These are phyloP conservation scores for Corinectria fuckeliana DNA, from an alignment of 2,329 filamentous ascomycete genomes.

Conservation along the genomic window DNA sequence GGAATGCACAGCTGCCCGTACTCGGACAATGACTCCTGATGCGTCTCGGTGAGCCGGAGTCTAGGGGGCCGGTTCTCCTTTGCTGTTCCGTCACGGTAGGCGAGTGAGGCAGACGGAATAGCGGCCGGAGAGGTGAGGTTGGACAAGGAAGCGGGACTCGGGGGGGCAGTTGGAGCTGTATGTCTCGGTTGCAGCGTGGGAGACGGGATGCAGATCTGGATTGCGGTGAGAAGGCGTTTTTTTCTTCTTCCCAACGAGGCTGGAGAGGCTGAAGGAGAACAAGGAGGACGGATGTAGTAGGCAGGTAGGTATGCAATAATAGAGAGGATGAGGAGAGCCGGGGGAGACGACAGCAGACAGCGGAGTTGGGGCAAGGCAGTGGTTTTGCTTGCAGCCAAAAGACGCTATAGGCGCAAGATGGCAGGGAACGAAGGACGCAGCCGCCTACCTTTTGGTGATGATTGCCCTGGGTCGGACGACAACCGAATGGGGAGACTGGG, in stretches of 20 bases:
- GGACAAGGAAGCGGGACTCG: constrained; percentile 30
- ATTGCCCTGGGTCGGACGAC: constrained; percentile 34
- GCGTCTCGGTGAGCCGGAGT: constrained; percentile 29
- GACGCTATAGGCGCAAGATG: constrained; percentile 33
- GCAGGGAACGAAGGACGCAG: constrained; percentile 29
- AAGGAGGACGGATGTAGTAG: constrained; percentile 19
- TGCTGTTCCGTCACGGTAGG: constrained; percentile 26
- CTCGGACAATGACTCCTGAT: constrained; percentile 37
- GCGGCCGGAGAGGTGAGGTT: constrained; percentile 32
- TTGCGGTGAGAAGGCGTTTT: constrained; percentile 33
- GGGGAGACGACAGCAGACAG: constrained; percentile 22
- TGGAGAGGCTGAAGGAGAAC: constrained; percentile 1
- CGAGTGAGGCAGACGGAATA: constrained; percentile 29
- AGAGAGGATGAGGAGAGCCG: constrained; percentile 17
- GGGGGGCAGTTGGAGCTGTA: constrained; percentile 33
- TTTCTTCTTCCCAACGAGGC: not conserved
- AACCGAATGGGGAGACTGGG: constrained; percentile 36
- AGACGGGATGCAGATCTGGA: constrained; percentile 22
- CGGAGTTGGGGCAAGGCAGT: constrained; percentile 30
- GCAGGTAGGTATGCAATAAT: constrained; percentile 17
- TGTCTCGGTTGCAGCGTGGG: constrained; percentile 40
- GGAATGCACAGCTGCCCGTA: constrained; percentile 42
- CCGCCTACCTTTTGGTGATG: constrained; percentile 36
- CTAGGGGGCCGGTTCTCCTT: constrained; percentile 21
- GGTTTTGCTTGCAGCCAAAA: constrained; percentile 36